phyloP scores from a whole-genome alignment of 495 filamentous ascomycete genomes.

The Trichoderma asperelloides region DNA sequence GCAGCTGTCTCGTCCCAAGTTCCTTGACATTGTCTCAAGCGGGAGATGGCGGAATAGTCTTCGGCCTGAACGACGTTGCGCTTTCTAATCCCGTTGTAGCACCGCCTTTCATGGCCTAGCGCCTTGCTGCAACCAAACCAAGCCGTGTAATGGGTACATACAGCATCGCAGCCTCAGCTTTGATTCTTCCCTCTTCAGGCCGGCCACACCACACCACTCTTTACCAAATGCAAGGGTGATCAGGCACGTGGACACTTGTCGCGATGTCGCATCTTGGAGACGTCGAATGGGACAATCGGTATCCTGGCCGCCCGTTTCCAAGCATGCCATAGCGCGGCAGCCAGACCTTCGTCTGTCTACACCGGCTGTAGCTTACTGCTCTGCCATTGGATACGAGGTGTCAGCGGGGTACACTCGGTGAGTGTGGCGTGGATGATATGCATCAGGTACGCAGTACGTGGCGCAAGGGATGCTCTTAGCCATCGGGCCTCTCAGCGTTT shows the following conservation, averaged over 20 bases:
- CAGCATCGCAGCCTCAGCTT: not conserved
- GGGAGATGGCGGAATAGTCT: not conserved
- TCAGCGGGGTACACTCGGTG: constrained; percentile 3
- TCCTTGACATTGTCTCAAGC: not conserved
- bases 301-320: not conserved
- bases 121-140: not conserved
- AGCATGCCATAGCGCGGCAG: not conserved
- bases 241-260: constrained; percentile 4
- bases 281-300: not conserved
- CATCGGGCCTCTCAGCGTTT: not conserved
- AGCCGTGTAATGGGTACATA: not conserved
- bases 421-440: constrained; percentile 6
- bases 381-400: not conserved
- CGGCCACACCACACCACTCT: not conserved
- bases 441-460: constrained; percentile 6
- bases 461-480: not conserved
- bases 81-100: not conserved
- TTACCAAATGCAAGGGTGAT: not conserved
- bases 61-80: not conserved
- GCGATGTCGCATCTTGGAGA: not conserved
- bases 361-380: constrained; percentile 7
- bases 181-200: not conserved
- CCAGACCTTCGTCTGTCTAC: not conserved
- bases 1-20: not conserved
- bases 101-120: not conserved